Conservation (phyloP, 148 eudicot species). For the Vaccinium myrtillus region DNA sequence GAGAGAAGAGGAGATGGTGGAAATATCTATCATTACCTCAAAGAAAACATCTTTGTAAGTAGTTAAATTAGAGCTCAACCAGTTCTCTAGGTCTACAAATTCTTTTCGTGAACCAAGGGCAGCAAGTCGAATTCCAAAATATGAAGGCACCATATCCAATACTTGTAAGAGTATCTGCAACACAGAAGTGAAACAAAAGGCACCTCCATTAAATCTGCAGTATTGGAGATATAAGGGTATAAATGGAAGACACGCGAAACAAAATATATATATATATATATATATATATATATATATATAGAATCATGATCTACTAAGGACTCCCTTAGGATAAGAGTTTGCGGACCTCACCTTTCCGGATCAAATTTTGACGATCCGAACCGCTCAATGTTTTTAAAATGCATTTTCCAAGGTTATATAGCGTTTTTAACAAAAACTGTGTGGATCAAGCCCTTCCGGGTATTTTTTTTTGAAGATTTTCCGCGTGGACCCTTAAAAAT, state of each 20-base stretch:
- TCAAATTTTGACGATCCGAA: no score
- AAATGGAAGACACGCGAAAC: neutral
- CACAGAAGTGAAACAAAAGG: neutral
- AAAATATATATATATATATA: no score
- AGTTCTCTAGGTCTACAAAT: constrained; percentile 75
- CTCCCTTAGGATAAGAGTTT: no score
- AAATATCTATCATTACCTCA: constrained; percentile 51
- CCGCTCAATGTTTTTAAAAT: no score
- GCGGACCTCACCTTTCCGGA: no score
- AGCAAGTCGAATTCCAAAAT: constrained; percentile 70
- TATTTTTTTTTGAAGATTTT: no score
- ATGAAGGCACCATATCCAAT: constrained; percentile 72
- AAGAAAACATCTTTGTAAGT: constrained; percentile 50
- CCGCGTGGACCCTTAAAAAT: no score
- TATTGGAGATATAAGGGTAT: neutral
- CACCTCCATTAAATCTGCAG: neutral
- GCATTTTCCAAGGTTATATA: no score
- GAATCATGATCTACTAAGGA: no score
- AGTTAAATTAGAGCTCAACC: constrained; percentile 61
- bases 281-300: no score
- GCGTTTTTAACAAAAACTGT: no score
- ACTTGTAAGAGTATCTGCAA: constrained; percentile 69
- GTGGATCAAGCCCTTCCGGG: no score
- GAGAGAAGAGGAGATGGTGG: neutral
- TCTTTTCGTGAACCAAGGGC: constrained; percentile 68